Evolutionary conservation across 75 land plant species (phyloP).

Genomic region (Azolla pinnata): DNA sequence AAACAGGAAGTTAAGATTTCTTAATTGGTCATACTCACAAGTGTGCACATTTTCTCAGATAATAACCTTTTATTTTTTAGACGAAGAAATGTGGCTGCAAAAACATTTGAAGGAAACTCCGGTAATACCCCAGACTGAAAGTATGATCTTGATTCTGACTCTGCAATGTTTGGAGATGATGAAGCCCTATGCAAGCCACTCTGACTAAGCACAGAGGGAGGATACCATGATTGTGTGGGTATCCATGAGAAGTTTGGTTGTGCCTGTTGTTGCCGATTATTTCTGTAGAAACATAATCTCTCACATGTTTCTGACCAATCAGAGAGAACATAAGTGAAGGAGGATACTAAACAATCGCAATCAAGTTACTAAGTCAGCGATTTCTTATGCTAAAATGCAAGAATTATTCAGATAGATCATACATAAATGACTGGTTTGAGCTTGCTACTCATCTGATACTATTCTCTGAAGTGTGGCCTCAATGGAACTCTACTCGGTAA

Average conservation of each 20-base stretch:
- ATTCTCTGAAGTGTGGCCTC: too few species aligned
- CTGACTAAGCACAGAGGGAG: constrained; percentile 1
- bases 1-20: not conserved
- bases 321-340: too few species aligned
- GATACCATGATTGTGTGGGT: not conserved
- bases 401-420: too few species aligned
- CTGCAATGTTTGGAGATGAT: not conserved
- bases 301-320: too few species aligned
- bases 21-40: not conserved
- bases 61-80: not conserved
- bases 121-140: not conserved
- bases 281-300: not conserved
- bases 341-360: too few species aligned
- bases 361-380: too few species aligned
- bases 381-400: too few species aligned
- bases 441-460: too few species aligned
- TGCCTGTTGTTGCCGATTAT: not conserved
- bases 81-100: not conserved
- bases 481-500: too few species aligned
- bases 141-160: not conserved
- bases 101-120: not conserved
- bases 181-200: not conserved
- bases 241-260: not conserved
- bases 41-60: not conserved
- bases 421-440: too few species aligned